Base-by-base conservation (phyloP, 495 filamentous ascomycete species). In the Penicillium coffeae region DNA sequence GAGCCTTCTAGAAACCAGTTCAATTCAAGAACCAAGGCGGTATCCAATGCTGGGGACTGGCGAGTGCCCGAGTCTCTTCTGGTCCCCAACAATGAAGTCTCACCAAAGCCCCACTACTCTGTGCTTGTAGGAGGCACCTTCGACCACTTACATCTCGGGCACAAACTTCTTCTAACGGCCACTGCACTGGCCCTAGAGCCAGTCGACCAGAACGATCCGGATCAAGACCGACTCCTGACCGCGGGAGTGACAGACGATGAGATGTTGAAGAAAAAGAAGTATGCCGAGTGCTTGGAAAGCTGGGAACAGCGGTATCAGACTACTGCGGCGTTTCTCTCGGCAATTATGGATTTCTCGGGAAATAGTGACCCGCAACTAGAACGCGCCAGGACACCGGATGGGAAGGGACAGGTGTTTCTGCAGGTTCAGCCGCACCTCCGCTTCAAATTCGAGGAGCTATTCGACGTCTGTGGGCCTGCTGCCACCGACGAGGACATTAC, bases 101-200 rank as follows among this genome's bases (percentile, higher is more conserved):
- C 48, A 21, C 55, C 44, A 18, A 10, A 20, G 15, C 56, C 62
- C 38, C 77, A 84, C 60, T 62, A 66, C 52, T 76, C 78, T 14
- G 86, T 95, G 25, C 83, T 81, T n/a, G 83, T 97, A 25, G 93
- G 92, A 35, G 93, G 93, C 15, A 97, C 93, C 3, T 98, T 97
- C 63, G 93, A 98, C 66, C 89, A 97, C 68, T 80, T 98, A 32
- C 93, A 97, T 62, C 80, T 88, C 21, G 93, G 93, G n/a, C 93
- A 98, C 72, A 96, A 96, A 61, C 76, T 96, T 18, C 80, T 98
- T 6, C 74, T 98, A 30, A 92, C 91, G 7, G 91, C 91, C 56
- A 86, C 83, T 8, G 85, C 86, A 3, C 73, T 96, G 41, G 73
- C 88, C 8, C 66, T 92, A 14, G 77, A 80, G 2, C 69, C 75